A percentile compares a stretch with the other conserved stretches of the same genome.
Evolutionary conservation across 805 yeast genomes (phyloP).

Genomic region (Candida alai): DNA sequence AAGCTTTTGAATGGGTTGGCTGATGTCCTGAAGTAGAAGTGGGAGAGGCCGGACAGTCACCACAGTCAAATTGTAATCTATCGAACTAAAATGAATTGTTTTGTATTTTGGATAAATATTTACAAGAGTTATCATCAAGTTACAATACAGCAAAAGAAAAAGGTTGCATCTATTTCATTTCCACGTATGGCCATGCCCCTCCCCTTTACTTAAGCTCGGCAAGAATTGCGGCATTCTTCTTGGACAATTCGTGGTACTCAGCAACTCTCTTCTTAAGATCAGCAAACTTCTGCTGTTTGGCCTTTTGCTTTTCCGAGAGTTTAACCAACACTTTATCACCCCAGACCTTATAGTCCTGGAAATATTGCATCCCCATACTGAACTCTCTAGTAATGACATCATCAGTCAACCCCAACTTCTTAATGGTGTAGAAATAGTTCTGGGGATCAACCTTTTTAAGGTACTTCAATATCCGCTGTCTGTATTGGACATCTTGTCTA

Average conservation of each 20-base stretch:
- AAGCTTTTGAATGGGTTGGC: too few species aligned
- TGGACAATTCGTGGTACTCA: slow-evolving; percentile 36
- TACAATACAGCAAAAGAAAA: too few species aligned
- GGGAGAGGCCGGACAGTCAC: too few species aligned
- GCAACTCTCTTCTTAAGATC: slow-evolving; percentile 39
- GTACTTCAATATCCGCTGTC: slow-evolving; percentile 80
- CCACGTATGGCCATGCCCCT: too few species aligned
- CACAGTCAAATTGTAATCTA: too few species aligned
- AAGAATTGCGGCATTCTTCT: slow-evolving; percentile 31
- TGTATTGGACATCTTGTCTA: slow-evolving; percentile 81
- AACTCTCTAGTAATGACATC: slow-evolving; percentile 75
- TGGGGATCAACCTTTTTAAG: slow-evolving; percentile 77
- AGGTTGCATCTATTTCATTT: too few species aligned
- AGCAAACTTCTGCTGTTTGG: slow-evolving; percentile 23
- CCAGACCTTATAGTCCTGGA: slow-evolving; percentile 75
- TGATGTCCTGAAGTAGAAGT: too few species aligned
- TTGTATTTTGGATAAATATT: too few species aligned
- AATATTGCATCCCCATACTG: slow-evolving; percentile 70
- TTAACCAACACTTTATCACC: slow-evolving; percentile 68
- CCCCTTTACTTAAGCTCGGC: too few species aligned
- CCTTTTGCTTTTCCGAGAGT: slow-evolving; percentile 31
- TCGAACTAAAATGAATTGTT: too few species aligned
- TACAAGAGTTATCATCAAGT: too few species aligned
- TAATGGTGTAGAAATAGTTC: slow-evolving; percentile 79
- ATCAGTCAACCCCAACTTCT: slow-evolving; percentile 84